A percentile compares a stretch with the other conserved stretches of the same genome.
Evolutionary conservation across 306 rosid species (phyloP).

Genomic region (Bauhinia variegata): DNA sequence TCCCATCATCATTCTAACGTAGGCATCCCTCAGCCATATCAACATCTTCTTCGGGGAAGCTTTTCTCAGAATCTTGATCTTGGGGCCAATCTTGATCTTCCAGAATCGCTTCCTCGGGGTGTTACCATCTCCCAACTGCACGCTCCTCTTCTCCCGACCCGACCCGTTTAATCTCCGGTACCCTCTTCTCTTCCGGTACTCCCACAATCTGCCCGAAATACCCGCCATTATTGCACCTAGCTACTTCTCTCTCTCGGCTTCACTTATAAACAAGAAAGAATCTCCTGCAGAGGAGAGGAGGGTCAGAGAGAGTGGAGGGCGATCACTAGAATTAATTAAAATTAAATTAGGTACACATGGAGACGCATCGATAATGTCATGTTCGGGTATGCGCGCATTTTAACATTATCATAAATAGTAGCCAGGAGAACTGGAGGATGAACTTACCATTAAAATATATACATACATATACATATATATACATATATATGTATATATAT

Average conservation of each 20-base stretch:
- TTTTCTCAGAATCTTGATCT: conserved; percentile 43
- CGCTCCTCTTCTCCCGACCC: conserved; percentile 34
- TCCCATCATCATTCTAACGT: conserved; percentile 69
- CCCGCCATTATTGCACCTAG: conserved; percentile 55
- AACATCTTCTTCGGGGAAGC: conserved; percentile 65
- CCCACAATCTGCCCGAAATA: conserved; percentile 45
- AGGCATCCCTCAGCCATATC: conserved; percentile 76
- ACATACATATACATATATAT: no score
- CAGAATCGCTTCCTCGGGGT: conserved; percentile 45
- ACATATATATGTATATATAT: no score
- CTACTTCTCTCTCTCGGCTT: neutral
- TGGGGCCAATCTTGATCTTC: conserved; percentile 59
- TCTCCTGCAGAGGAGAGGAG: no score
- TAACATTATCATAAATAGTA: no score
- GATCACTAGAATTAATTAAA: no score
- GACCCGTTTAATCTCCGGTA: conserved; percentile 51
- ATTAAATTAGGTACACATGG: neutral
- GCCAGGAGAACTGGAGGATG: no score
- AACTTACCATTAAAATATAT: no score
- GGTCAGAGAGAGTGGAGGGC: conserved; percentile 33
- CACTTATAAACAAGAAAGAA: no score
- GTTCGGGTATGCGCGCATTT: no score
- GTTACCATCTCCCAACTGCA: conserved; percentile 42
- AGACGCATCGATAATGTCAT: no score
- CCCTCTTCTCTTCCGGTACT: conserved; percentile 57